These are phyloP conservation scores for Pichia occidentalis DNA, from an alignment of 805 yeast species.

Conservation along the genomic window DNA sequence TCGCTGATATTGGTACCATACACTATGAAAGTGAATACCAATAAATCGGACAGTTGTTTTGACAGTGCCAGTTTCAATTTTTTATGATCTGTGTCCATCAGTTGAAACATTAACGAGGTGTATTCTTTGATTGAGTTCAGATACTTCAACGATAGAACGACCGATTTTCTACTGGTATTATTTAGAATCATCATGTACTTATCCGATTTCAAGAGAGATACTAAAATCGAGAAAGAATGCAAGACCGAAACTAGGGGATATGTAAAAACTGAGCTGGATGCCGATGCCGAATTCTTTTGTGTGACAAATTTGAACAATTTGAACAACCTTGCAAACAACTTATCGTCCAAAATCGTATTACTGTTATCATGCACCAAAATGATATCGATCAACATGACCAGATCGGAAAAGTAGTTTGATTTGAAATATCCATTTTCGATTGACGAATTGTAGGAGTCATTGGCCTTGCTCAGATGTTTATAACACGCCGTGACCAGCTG, in stretches of 20 bases:
- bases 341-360: slow-evolving; percentile 26
- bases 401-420: slow-evolving; percentile 30
- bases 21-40: slow-evolving; percentile 28
- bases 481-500: slow-evolving; percentile 25
- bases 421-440: slow-evolving; percentile 27
- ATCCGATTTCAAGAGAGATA: slow-evolving; percentile 29
- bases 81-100: slow-evolving; percentile 26
- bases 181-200: slow-evolving; percentile 22
- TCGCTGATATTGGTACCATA: slow-evolving; percentile 25
- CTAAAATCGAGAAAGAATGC: slow-evolving; percentile 25
- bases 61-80: slow-evolving; percentile 26
- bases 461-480: slow-evolving; percentile 29
- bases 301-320: slow-evolving; percentile 25
- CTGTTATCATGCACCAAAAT: slow-evolving; percentile 26
- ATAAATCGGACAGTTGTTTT: slow-evolving; percentile 28
- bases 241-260: slow-evolving; percentile 28
- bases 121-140: slow-evolving; percentile 19
- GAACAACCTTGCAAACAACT: slow-evolving; percentile 25
- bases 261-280: slow-evolving; percentile 15
- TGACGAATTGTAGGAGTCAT: slow-evolving; percentile 29
- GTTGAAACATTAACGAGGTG: slow-evolving; percentile 15
- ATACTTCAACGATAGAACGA: slow-evolving; percentile 18
- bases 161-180: slow-evolving; percentile 21
- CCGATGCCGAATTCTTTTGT: slow-evolving; percentile 14
- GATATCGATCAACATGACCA: slow-evolving; percentile 26